A percentile compares a stretch with the other conserved stretches of the same genome.
phyloP scores from a whole-genome alignment of 2,329 filamentous ascomycete genomes.

The Fusarium luffae region DNA sequence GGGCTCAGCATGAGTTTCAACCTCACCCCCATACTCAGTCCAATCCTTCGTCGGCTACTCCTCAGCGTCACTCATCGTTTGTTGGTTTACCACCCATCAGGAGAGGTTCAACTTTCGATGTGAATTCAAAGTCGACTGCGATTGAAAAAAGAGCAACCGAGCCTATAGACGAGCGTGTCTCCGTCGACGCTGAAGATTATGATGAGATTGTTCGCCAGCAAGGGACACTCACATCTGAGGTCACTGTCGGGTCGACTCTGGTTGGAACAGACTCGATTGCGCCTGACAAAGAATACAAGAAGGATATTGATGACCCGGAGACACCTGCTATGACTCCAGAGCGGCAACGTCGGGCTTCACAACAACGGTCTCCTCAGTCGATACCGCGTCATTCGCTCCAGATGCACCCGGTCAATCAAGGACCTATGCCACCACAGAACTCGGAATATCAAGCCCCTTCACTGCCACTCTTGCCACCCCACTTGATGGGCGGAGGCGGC shows the following conservation, averaged over 20 bases:
- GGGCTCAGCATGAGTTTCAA: slow-evolving; percentile 16
- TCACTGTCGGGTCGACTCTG: slow-evolving; percentile 34
- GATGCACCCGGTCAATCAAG: slow-evolving; percentile 32
- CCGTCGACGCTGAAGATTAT: slow-evolving; percentile 48
- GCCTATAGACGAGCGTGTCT: slow-evolving; percentile 50
- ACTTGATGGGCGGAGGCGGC: slow-evolving; percentile 36
- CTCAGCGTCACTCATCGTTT: slow-evolving; percentile 62
- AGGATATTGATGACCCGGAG: slow-evolving; percentile 16
- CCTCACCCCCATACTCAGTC: slow-evolving; percentile 1
- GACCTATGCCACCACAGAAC: slow-evolving; percentile 21
- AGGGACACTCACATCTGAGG: slow-evolving; percentile 37
- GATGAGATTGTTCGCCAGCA: slow-evolving; percentile 29
- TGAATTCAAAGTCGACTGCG: slow-evolving; percentile 50
- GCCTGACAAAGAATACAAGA: slow-evolving; percentile 31
- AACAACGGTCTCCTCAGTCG: slow-evolving; percentile 17
- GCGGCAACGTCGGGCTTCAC: slow-evolving; percentile 13
- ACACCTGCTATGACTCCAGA: slow-evolving; percentile 3
- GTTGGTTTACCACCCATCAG: slow-evolving; percentile 68
- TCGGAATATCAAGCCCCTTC: slow-evolving; percentile 20
- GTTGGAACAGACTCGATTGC: slow-evolving; percentile 35
- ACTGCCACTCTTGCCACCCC: slow-evolving; percentile 41
- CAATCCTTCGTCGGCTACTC: slow-evolving; percentile 40
- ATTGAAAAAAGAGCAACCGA: slow-evolving; percentile 48
- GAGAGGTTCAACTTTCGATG: slow-evolving; percentile 66
- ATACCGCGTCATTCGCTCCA: slow-evolving; percentile 35